A percentile compares a stretch with the other conserved stretches of the same genome.
These are phyloP conservation scores for Sergeia podlipaevii DNA, from an alignment of 208 protist species.

Conservation along the genomic window DNA sequence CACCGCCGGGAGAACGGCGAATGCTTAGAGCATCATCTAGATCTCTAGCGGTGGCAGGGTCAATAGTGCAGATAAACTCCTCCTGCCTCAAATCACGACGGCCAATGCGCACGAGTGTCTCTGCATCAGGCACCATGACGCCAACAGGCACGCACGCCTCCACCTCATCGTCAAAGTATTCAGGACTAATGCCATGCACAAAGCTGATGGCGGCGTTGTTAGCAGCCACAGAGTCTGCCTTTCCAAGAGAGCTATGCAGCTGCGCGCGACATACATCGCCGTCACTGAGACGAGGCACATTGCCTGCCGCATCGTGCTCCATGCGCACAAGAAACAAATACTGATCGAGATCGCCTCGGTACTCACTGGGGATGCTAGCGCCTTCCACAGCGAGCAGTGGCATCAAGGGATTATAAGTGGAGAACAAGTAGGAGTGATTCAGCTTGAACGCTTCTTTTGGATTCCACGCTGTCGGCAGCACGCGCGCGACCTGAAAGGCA, in stretches of 20 bases:
- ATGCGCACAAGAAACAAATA: conserved; percentile 50
- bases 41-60: conserved; percentile 82
- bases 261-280: conserved; percentile 24
- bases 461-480: conserved; percentile 23
- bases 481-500: conserved; percentile 30
- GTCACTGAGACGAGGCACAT: conserved; percentile 2
- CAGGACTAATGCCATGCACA: conserved; percentile 25
- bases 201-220: conserved; percentile 48
- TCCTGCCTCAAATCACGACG: conserved; percentile 65
- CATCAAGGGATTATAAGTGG: conserved; percentile 43
- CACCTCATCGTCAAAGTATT: conserved; percentile 64
- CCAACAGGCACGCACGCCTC: conserved; percentile 48
- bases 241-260: conserved; percentile 29
- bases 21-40: conserved; percentile 90
- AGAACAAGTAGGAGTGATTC: conserved; percentile 66
- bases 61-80: conserved; percentile 88
- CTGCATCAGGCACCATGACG: conserved; percentile 39
- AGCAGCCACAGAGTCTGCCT: conserved; percentile 28
- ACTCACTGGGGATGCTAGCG: conserved; percentile 35
- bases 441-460: conserved; percentile 22
- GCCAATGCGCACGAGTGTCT: conserved; percentile 29
- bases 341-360: conserved; percentile 27
- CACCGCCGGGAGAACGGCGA: conserved; percentile 17
- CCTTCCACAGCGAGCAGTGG: conserved; percentile 65
- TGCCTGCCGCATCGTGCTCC: conserved; percentile 6